Percentiles rank a stretch among this genome's conserved stretches.
Conservation (phyloP, 2,329 filamentous ascomycete genomes). For the Scedosporium aurantiacum region DNA sequence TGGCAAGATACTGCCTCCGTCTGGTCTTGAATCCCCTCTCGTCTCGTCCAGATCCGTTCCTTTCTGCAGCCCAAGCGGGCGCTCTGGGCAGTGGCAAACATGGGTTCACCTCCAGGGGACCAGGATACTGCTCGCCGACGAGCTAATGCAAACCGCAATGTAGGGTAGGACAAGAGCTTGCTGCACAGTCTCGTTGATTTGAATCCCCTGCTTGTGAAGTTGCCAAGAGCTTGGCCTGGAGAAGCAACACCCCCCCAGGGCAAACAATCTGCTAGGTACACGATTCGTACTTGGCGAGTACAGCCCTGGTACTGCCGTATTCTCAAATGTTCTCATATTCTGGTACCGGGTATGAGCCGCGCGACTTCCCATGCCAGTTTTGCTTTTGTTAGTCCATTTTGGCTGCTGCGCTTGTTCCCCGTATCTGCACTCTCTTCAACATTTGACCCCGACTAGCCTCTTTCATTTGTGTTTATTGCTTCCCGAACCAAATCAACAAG, state of each 20-base stretch:
- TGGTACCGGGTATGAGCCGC: not conserved
- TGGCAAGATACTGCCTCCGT: too few species aligned
- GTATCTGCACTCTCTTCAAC: not conserved
- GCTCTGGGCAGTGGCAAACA: too few species aligned
- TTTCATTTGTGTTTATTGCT: too few species aligned
- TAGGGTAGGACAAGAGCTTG: not conserved
- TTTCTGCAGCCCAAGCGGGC: too few species aligned
- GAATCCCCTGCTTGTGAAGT: too few species aligned
- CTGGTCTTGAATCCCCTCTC: too few species aligned
- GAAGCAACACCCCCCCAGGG: not conserved
- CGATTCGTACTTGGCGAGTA: not conserved
- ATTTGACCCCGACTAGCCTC: too few species aligned
- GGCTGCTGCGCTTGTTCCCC: not conserved
- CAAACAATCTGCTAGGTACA: not conserved
- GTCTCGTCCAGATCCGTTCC: too few species aligned
- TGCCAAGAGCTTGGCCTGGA: not conserved
- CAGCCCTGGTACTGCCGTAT: not conserved
- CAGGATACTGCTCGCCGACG: too few species aligned
- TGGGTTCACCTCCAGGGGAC: too few species aligned
- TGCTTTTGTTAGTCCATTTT: not conserved
- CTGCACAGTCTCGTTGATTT: not conserved
- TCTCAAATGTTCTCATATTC: not conserved
- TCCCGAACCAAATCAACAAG: too few species aligned
- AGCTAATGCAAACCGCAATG: not conserved
- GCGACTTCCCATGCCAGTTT: not conserved